Base-by-base conservation (phyloP, 75 land plant genomes). In the Azolla pinnata region DNA sequence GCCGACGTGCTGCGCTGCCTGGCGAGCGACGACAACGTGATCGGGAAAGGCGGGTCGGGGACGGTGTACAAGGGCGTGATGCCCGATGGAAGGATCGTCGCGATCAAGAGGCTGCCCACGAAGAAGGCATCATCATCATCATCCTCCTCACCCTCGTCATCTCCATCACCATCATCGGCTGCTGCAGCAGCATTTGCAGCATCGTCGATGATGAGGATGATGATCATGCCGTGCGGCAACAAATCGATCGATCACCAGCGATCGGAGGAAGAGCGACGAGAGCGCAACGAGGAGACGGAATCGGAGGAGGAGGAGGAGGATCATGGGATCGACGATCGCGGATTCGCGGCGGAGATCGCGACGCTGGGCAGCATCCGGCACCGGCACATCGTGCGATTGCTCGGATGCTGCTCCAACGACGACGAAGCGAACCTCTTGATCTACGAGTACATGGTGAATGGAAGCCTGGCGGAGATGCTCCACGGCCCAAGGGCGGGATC, bases 31-130 rank as follows among this genome's bases (percentile, higher is more conserved):
- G 59, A 78, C 25, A 86, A 86, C 60, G 75, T 83, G 8, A 65
- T 86, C 47, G 90, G 90, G 26, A 71, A 70, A 70, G 90, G 90
- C 2, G 87, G 84, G 30, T 72, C 90, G 0, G 87, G 90, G 28
- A 65, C 69, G 21, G 90, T 86, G 3, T 86, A 86, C 70, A 80
- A 70, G 69, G 90, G 88, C 1, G 79, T 80, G 63, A 70, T 86
- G 48, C 66, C 84, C 1, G 72, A 70, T 3, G 61, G 58, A 0
- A 69, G 72, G 14, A 60, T 59, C 25, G 81, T 86, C 1, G 90
- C 90, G 0, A 87, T 86, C 12, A 86, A 86, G 72, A 86, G 72
- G 61, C 72, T 86, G 14, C 74, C 86, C 0, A 51, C 18, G 16
- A n/a, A 53, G 8, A 62, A 63, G 8, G 33, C 42, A 16, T 79